Conservation (phyloP, 257 asterid genomes). For the Cruciata laevipes region DNA sequence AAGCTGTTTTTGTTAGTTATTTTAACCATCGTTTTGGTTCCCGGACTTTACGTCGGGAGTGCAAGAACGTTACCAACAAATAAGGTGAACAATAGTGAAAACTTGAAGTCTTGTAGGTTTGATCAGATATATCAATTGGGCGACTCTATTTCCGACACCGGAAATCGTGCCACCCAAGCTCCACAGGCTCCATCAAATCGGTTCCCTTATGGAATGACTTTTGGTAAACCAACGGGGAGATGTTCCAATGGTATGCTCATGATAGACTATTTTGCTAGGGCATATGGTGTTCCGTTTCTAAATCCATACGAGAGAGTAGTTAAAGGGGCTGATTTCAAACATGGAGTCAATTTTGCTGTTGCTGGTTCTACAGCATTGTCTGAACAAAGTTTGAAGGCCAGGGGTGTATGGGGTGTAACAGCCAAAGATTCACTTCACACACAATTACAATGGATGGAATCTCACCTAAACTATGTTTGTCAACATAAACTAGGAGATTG, state of each 20-base stretch:
- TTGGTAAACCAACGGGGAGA: background rate
- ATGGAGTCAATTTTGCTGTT: conserved; percentile 3
- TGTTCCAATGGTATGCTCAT: conserved; percentile 4
- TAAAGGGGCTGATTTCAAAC: background rate
- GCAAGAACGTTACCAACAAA: background rate
- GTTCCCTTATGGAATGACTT: background rate
- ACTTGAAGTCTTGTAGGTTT: background rate
- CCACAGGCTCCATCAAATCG: background rate
- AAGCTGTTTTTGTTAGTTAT: background rate
- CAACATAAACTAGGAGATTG: conserved; percentile 14
- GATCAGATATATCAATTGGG: conserved; percentile 19
- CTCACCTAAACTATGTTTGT: background rate
- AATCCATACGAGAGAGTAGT: background rate
- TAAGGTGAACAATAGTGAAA: background rate
- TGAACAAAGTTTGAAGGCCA: background rate
- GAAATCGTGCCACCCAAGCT: conserved; percentile 10
- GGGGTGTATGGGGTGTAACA: background rate
- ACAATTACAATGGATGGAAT: background rate
- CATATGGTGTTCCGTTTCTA: background rate
- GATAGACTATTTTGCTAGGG: conserved; percentile 4
- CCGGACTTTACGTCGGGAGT: background rate
- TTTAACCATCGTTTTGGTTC: background rate
- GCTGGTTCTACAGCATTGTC: background rate
- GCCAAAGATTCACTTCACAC: background rate
- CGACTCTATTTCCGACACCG: conserved; percentile 11